phyloP scores from a whole-genome alignment of 352 stramenopile species.

The Phytophthora kernoviae region DNA sequence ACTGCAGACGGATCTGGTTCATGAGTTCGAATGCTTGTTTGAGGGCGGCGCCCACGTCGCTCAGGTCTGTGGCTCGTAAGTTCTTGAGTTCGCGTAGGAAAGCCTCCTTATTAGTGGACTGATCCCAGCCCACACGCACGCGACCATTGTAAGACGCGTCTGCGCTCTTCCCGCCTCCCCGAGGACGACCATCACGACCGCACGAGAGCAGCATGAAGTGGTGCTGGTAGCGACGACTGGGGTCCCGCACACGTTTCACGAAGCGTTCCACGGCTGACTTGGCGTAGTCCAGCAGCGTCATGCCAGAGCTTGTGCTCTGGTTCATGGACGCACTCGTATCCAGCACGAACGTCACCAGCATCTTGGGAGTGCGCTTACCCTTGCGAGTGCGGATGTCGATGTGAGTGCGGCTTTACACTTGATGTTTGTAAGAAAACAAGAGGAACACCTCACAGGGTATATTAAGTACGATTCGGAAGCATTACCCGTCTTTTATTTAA shows the following conservation, averaged over 20 bases:
- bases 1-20: conserved; percentile 89
- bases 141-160: conserved; percentile 56
- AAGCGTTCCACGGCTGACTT: conserved; percentile 90
- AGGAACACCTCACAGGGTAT: no score
- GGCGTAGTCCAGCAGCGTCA: conserved; percentile 89
- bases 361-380: conserved; percentile 20
- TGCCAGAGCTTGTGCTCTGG: conserved; percentile 86
- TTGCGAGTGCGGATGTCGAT: neutral
- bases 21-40: conserved; percentile 88
- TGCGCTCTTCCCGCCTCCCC: conserved; percentile 12
- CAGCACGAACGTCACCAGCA: conserved; percentile 91
- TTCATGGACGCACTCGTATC: conserved; percentile 92
- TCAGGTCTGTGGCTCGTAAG: conserved; percentile 77
- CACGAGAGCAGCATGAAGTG: conserved; percentile 91
- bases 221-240: conserved; percentile 83
- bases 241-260: conserved; percentile 85
- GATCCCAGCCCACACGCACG: conserved; percentile 86
- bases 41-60: conserved; percentile 72
- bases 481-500: conserved; percentile 6
- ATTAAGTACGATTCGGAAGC: conserved; percentile 3
- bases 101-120: conserved; percentile 84
- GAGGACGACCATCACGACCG: conserved; percentile 39
- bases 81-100: conserved; percentile 88
- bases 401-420: neutral
- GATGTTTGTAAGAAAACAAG: conserved; percentile 1